A percentile compares a stretch with the other conserved stretches of the same genome.
These are phyloP conservation scores for Achaetomium macrosporum DNA, from an alignment of 2,329 filamentous ascomycete species.

Conservation along the genomic window DNA sequence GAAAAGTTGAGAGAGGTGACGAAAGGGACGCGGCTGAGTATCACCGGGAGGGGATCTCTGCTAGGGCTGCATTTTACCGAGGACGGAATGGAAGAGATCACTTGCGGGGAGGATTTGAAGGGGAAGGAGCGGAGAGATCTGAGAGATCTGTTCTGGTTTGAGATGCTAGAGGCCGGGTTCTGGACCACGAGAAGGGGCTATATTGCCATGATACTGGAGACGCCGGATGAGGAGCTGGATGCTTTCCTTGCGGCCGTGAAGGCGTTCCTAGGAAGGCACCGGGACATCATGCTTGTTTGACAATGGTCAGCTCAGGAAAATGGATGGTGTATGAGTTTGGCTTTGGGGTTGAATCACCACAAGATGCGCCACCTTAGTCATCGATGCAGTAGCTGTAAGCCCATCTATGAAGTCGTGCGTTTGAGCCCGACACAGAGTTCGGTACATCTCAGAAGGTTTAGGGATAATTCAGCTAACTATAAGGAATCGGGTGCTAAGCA, in stretches of 20 bases:
- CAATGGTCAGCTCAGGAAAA: background rate
- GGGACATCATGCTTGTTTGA: slow-evolving; percentile 8
- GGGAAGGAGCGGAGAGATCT: slow-evolving; percentile 29
- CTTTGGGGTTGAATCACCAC: too few species aligned
- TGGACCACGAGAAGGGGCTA: slow-evolving; percentile 39
- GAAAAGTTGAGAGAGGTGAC: slow-evolving; percentile 17
- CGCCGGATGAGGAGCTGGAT: slow-evolving; percentile 35
- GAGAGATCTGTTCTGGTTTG: slow-evolving; percentile 41
- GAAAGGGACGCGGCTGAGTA: slow-evolving; percentile 23
- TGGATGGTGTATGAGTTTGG: too few species aligned
- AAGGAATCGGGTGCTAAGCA: too few species aligned
- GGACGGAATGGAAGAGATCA: slow-evolving; percentile 26
- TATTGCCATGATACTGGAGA: slow-evolving; percentile 36
- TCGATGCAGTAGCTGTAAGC: too few species aligned
- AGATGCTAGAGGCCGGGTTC: slow-evolving; percentile 40
- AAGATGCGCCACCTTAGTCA: too few species aligned
- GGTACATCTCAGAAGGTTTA: too few species aligned
- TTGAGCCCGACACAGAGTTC: too few species aligned
- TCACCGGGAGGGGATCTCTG: slow-evolving; percentile 25
- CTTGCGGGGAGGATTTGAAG: slow-evolving; percentile 27
- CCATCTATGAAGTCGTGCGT: too few species aligned
- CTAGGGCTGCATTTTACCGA: slow-evolving; percentile 28
- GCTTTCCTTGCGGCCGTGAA: slow-evolving; percentile 35
- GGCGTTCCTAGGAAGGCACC: slow-evolving; percentile 28
- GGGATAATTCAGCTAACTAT: too few species aligned